Base-by-base conservation (phyloP, 371 early-diverging fungal species). In the Choanephora cucurbitarum region DNA sequence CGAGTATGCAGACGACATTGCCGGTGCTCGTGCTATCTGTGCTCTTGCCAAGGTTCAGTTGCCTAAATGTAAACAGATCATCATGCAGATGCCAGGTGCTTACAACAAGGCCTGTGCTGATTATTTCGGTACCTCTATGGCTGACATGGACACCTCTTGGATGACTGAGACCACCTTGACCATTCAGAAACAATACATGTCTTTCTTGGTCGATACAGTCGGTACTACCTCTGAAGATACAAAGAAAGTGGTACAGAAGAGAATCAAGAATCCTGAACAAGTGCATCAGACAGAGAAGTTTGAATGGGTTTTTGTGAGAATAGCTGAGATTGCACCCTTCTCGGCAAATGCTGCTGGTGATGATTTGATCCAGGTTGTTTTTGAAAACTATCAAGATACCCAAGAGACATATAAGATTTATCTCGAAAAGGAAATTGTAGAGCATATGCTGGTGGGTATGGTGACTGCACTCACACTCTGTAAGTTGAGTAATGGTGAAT, bases 1-100 rank as follows among this genome's bases (percentile, higher is more conserved):
- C 10, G 85, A 84, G 43, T 73, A 82, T 40, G 64, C 62, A 9
- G 75, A 80, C 0, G 85, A 84, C 60, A 64, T 84, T 41, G 52
- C 58, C 0, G 32, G 43, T 10, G 85, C 85, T 1, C 59, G 82
- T 24, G 68, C 70, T 3, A 67, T 79, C 13, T 58, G 66, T 5
- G 76, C 71, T 13, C 47, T 60, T 31, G 85, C 85, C 50, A 77
- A 78, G 46, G 46, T 68, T 10, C 74, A 84, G 42, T 44, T 84
- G 10, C 85, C 85, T 0, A 62, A 58, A 23, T 76, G 77, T 62
- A 82, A 82, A 31, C 32, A 52, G 1, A 61, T 73, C 48, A 69
- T 64, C 31, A 55, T 28, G 3, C 49, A 55, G 15, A 23, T 75
- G 14, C 83, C 83, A 17, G 74, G 83, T 15, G 57, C 60, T 6